Evolutionary conservation across 805 yeast genomes (phyloP).

Genomic region (Lipomyces starkeyi): DNA sequence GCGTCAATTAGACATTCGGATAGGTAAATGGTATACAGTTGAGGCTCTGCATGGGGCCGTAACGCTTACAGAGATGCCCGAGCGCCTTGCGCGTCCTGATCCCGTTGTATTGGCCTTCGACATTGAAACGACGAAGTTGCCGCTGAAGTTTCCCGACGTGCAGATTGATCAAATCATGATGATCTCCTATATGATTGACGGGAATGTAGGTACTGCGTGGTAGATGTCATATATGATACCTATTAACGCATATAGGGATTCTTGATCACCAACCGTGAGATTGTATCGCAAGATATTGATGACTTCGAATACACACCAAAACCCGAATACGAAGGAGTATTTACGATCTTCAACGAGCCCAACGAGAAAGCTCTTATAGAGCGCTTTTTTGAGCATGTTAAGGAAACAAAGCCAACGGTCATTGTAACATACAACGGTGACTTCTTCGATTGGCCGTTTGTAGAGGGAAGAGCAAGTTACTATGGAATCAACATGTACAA

Average conservation of each 20-base stretch:
- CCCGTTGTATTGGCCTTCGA: constrained; percentile 97
- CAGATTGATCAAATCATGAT: constrained; percentile 92
- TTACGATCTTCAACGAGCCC: constrained; percentile 86
- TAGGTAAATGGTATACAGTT: constrained; percentile 95
- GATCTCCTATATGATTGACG: constrained; percentile 99
- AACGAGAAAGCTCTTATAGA: constrained; percentile 77
- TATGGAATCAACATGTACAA: constrained; percentile 88
- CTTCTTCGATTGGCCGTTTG: constrained; percentile 99
- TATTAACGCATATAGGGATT: constrained; percentile 59
- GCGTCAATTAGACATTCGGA: constrained; percentile 60
- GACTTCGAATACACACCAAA: constrained; percentile 98
- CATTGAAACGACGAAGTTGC: constrained; percentile 96
- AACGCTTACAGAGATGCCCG: constrained; percentile 63
- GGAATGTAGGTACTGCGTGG: constrained; percentile 53
- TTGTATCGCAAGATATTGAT: constrained; percentile 91
- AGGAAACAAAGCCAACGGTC: constrained; percentile 91
- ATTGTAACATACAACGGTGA: constrained; percentile 98
- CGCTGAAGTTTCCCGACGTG: constrained; percentile 93
- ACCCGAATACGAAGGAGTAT: constrained; percentile 91
- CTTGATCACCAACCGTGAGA: constrained; percentile 90
- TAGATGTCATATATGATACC: neutral
- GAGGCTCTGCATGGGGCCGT: constrained; percentile 64
- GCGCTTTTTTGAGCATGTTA: constrained; percentile 85
- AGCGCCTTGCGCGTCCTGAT: constrained; percentile 91
- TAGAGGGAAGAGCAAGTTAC: constrained; percentile 81